These are phyloP conservation scores for Nemania bipapillata DNA, from an alignment of 2,329 filamentous ascomycete genomes.

Conservation along the genomic window DNA sequence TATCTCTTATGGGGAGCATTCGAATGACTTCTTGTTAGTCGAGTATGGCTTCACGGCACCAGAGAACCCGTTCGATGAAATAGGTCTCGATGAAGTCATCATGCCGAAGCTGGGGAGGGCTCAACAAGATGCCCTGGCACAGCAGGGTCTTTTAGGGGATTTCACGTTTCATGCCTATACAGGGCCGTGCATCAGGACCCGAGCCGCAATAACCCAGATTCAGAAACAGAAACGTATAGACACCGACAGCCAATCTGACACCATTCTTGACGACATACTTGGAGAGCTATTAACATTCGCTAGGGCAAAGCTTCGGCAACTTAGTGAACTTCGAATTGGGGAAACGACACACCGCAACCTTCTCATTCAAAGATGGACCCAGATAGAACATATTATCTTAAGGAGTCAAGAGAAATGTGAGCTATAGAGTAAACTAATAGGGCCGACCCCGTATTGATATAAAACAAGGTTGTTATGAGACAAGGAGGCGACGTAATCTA, in stretches of 20 bases:
- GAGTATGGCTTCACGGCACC: slow-evolving; percentile 4
- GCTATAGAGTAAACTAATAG: background rate
- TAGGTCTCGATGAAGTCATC: slow-evolving; percentile 9
- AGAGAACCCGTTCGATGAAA: background rate
- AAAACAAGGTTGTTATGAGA: background rate
- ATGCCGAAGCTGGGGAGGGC: slow-evolving; percentile 4
- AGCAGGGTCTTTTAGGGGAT: background rate
- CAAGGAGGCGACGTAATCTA: background rate
- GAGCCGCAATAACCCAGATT: background rate
- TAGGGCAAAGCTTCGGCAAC: background rate
- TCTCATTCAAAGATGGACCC: background rate
- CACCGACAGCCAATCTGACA: background rate
- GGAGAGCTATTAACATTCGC: background rate
- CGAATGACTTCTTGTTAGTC: slow-evolving; percentile 4
- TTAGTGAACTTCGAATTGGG: background rate
- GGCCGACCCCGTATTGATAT: background rate
- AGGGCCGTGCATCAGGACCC: background rate
- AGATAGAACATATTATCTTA: background rate
- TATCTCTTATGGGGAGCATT: background rate
- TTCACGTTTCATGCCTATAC: slow-evolving; percentile 1
- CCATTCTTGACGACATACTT: background rate
- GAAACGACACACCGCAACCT: background rate
- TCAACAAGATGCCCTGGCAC: slow-evolving; percentile 5
- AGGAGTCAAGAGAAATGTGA: background rate
- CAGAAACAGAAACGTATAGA: background rate